Conservation (phyloP, 2,329 filamentous ascomycete species). For the Penicillium sp. region DNA sequence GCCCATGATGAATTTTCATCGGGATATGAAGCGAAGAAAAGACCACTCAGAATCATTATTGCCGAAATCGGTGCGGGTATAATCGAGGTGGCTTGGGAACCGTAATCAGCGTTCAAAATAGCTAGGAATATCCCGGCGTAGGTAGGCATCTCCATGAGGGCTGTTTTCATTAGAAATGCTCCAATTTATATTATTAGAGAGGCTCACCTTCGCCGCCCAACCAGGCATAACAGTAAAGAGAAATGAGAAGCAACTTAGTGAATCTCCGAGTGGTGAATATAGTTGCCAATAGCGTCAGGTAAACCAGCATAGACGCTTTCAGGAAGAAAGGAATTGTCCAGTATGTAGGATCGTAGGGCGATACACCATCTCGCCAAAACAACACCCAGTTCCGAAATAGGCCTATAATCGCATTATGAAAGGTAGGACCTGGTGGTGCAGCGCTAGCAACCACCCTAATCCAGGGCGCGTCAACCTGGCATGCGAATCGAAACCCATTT, state of each 20-base stretch:
- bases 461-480: constrained; percentile 24
- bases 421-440: constrained; percentile 14
- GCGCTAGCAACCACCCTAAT: constrained; percentile 13
- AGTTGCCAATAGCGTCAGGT: constrained; percentile 44
- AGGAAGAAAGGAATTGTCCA: constrained; percentile 47
- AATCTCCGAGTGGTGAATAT: constrained; percentile 38
- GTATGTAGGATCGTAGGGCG: constrained; percentile 45
- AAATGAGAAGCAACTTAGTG: constrained; percentile 35
- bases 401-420: constrained; percentile 14
- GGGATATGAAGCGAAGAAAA: constrained; percentile 27
- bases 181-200: background rate
- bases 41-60: constrained; percentile 23
- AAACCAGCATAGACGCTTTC: constrained; percentile 44
- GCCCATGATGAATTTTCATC: constrained; percentile 23
- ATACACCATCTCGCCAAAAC: constrained; percentile 41
- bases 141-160: constrained; percentile 26
- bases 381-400: constrained; percentile 19
- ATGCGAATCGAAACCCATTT: constrained; percentile 22
- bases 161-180: constrained; percentile 4
- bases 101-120: constrained; percentile 26
- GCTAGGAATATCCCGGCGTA: constrained; percentile 29
- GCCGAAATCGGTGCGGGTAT: constrained; percentile 20
- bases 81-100: constrained; percentile 17
- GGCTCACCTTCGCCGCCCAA: constrained; percentile 22
- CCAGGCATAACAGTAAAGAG: constrained; percentile 44